Conservation (phyloP, 106 monocot genomes). For the Dendrobium huoshanense region DNA sequence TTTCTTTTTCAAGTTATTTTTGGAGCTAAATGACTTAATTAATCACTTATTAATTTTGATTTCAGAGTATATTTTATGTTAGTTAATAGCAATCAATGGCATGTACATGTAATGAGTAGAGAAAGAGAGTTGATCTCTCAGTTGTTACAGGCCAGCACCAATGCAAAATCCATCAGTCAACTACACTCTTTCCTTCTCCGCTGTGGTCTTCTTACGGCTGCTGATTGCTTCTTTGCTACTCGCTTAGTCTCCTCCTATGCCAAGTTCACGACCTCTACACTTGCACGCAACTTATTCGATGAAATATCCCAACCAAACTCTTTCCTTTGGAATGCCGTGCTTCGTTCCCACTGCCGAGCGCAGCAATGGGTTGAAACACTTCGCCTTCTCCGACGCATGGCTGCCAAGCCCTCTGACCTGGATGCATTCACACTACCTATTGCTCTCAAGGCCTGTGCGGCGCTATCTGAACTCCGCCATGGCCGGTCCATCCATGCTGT, state of each 20-base stretch:
- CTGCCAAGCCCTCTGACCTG: not conserved
- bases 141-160: constrained; percentile 7
- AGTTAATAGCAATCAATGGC: too few relatives aligned
- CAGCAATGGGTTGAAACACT: constrained; percentile 27
- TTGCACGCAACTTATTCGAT: constrained; percentile 39
- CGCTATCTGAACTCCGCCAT: constrained; percentile 9
- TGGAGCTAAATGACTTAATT: too few relatives aligned
- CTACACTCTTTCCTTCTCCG: constrained; percentile 15
- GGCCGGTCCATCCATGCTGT: constrained; percentile 37
- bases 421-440: constrained; percentile 46
- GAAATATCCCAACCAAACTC: constrained; percentile 39
- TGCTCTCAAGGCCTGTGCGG: constrained; percentile 34
- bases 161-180: constrained; percentile 3
- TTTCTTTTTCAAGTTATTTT: too few relatives aligned
- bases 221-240: constrained; percentile 21
- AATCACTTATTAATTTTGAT: too few relatives aligned
- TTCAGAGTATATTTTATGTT: too few relatives aligned
- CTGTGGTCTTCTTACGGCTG: constrained; percentile 7
- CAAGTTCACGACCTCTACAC: constrained; percentile 5
- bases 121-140: constrained; percentile 29
- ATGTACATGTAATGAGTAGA: not conserved
- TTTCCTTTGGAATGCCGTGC: constrained; percentile 41
- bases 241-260: constrained; percentile 8
- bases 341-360: constrained; percentile 38
- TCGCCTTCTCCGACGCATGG: constrained; percentile 20